phyloP scores from a whole-genome alignment of 2,329 filamentous ascomycete genomes.

The Colletotrichum graminicola region DNA sequence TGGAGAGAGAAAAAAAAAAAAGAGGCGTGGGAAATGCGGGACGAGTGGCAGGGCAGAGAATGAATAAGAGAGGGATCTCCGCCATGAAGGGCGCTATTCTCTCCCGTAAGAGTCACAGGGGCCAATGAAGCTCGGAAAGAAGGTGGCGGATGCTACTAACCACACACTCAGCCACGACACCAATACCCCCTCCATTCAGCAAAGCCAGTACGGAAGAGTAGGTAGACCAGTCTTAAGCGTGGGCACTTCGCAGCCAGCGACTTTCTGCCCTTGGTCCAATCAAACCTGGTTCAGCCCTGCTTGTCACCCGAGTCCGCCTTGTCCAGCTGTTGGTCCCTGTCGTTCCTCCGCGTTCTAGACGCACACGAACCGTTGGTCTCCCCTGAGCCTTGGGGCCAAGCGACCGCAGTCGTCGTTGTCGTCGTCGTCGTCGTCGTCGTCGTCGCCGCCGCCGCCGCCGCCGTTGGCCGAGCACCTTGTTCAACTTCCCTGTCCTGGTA shows the following conservation, averaged over 20 bases:
- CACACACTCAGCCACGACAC: constrained; percentile 35
- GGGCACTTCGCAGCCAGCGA: too few species aligned
- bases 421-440: constrained; percentile 16
- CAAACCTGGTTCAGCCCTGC: constrained; percentile 7
- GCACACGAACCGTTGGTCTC: constrained; percentile 27
- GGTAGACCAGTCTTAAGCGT: constrained; percentile 16
- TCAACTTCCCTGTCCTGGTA: constrained; percentile 19
- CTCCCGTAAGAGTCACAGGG: not conserved
- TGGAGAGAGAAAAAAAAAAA: not conserved
- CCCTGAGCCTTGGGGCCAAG: constrained; percentile 11
- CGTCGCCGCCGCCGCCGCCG: too few species aligned
- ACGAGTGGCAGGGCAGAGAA: constrained; percentile 16
- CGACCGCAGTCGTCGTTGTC: constrained; percentile 3
- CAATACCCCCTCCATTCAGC: not conserved
- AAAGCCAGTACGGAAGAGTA: not conserved
- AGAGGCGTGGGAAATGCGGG: constrained; percentile 1
- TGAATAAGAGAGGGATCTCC: constrained; percentile 19
- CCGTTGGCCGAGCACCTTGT: constrained; percentile 22
- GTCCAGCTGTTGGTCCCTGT: constrained; percentile 36
- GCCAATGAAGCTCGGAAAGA: not conserved
- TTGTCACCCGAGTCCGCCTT: constrained; percentile 31
- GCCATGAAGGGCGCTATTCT: constrained; percentile 21
- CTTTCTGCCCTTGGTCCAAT: not conserved
- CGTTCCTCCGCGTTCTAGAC: constrained; percentile 11
- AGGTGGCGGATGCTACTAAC: constrained; percentile 22